A percentile compares a stretch with the other conserved stretches of the same genome.
These are phyloP conservation scores for Glycine tomentella DNA, from an alignment of 306 rosid genomes.

Conservation along the genomic window DNA sequence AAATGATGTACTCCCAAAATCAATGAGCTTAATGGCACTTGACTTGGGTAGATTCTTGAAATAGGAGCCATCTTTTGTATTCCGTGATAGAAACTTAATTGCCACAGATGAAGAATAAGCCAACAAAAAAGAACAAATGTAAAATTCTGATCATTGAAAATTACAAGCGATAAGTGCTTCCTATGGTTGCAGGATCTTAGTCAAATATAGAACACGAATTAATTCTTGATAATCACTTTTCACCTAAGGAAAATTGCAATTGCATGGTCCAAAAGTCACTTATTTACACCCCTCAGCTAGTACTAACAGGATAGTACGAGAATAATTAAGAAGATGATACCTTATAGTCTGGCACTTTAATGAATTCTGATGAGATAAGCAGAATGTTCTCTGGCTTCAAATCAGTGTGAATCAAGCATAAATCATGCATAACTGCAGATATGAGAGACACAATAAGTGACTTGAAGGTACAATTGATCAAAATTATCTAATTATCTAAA, in stretches of 20 bases:
- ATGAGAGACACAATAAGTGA: conserved; percentile 40
- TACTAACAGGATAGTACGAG: conserved; percentile 4
- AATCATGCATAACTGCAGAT: conserved; percentile 81
- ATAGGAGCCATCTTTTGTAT: conserved; percentile 72
- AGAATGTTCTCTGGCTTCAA: conserved; percentile 71
- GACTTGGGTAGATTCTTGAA: conserved; percentile 85
- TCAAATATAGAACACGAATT: conserved; percentile 27
- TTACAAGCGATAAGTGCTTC: conserved; percentile 5
- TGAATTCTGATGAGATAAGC: conserved; percentile 58
- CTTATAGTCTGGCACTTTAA: conserved; percentile 84
- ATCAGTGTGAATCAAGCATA: conserved; percentile 81
- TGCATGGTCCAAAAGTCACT: conserved; percentile 7
- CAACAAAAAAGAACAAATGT: neutral
- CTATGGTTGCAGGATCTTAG: neutral
- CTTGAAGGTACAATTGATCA: conserved; percentile 3
- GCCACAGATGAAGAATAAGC: conserved; percentile 18
- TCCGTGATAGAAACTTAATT: conserved; percentile 67
- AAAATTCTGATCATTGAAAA: conserved; percentile 30
- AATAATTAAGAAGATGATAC: conserved; percentile 44
- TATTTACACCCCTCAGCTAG: too few species aligned
- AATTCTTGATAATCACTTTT: neutral
- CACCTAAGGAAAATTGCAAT: neutral
- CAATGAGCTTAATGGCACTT: conserved; percentile 83
- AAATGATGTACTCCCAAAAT: conserved; percentile 84
- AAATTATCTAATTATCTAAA: conserved; percentile 28